Base-by-base conservation (phyloP, 2,329 filamentous ascomycete genomes). In the Tolypocladium ophioglossoides region DNA sequence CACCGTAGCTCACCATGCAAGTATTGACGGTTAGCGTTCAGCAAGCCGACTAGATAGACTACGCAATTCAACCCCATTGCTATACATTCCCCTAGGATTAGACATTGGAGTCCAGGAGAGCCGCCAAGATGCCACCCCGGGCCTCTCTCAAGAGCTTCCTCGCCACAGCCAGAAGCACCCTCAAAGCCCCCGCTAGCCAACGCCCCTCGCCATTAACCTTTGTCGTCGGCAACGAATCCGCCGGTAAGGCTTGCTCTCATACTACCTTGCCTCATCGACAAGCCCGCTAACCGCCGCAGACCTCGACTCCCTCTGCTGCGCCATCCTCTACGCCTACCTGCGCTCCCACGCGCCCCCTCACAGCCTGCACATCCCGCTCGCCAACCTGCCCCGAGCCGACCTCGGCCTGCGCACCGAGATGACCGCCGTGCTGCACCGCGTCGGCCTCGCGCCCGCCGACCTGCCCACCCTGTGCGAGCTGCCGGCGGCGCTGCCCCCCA, bases 291-390 rank as follows among this genome's bases (percentile, higher is more conserved):
- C 20, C n/a, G 8, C 12, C 9, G 2, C 55, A 87, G 89, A 94
- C 61, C 83, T 94, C 53, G 89, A 94, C 71, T 91, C 88, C 2
- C 79, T 94, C 60, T 88, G 86, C 68, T 86, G 83, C 32, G 82
- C 88, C 30, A 71, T 94, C 20, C 70, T 91, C 30, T 82, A 86
- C 56, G 86, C 89, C 54, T 94, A 91, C 68, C 73, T 92, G 39
- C 81, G 83, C 58, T 86, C 82, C 37, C 78, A 83, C 64, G 67
- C 77, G 5, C 71, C 79, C 4, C 74, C 74, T 14, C 73, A 77
- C 54, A 71, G 69, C 51, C 72, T 87, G 38, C 85, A 89, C 64
- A 82, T 92, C 49, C 89, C 89, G 18, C 72, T 95, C 47, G 81
- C 84, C 55, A 88, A 91, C 66, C 78, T 94, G 16, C 78, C 80